Conservation (phyloP, 371 early-diverging fungal species). For the Amoeboaphelidium protococcarum region DNA sequence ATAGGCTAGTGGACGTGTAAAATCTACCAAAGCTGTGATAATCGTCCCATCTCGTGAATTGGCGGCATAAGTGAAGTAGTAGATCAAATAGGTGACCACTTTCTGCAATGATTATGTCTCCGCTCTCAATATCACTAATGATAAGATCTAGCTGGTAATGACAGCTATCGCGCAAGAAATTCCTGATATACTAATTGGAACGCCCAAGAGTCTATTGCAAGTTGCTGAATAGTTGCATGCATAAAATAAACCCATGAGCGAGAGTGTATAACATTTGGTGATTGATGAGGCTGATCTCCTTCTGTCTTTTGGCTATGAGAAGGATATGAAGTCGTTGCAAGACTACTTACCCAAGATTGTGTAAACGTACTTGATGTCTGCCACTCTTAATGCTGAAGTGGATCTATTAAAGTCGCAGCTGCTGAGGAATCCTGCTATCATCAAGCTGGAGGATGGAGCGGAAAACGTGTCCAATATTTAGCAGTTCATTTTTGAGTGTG, state of each 20-base stretch:
- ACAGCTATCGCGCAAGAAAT: no score
- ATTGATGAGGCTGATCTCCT: slow-evolving; percentile 89
- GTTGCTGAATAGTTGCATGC: no score
- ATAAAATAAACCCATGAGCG: neutral
- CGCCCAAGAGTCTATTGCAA: no score
- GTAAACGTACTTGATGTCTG: slow-evolving; percentile 7
- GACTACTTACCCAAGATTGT: neutral
- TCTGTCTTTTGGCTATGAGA: slow-evolving; percentile 69
- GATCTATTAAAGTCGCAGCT: slow-evolving; percentile 52
- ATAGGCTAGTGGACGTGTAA: slow-evolving; percentile 7
- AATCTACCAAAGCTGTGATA: neutral
- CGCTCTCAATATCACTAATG: no score
- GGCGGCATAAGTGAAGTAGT: slow-evolving; percentile 5
- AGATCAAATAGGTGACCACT: no score
- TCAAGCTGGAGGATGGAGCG: slow-evolving; percentile 47
- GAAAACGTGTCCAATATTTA: slow-evolving; percentile 18
- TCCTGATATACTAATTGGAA: no score
- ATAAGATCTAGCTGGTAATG: no score
- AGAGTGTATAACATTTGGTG: slow-evolving; percentile 29
- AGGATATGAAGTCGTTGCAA: slow-evolving; percentile 17
- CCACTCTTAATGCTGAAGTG: slow-evolving; percentile 41
- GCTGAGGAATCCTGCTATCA: slow-evolving; percentile 49
- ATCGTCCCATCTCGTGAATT: slow-evolving; percentile 52
- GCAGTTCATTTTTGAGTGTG: slow-evolving; percentile 49
- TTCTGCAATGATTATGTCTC: no score